A percentile compares a stretch with the other conserved stretches of the same genome.
Conservation (phyloP, 208 protist genomes). For the Trypanosoma conorhini region DNA sequence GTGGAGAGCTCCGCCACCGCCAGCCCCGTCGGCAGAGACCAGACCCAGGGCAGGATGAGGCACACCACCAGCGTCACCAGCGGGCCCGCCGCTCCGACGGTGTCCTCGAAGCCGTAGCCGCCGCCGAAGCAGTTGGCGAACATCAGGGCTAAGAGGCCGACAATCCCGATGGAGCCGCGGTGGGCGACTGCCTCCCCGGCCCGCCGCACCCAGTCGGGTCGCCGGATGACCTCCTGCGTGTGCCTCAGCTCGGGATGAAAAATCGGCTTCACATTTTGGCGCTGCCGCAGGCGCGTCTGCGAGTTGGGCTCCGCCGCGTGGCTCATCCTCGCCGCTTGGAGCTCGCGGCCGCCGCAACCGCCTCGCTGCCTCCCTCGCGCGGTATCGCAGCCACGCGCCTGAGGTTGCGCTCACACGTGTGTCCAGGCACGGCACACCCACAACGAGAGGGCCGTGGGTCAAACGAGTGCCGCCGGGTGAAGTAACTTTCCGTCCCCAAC, state of each 20-base stretch:
- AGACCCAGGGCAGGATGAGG: slow-evolving; percentile 75
- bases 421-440: too few relatives aligned
- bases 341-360: too few relatives aligned
- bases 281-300: slow-evolving; percentile 3
- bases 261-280: slow-evolving; percentile 38
- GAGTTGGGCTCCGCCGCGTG: slow-evolving; percentile 2
- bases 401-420: too few relatives aligned
- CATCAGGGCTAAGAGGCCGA: slow-evolving; percentile 74
- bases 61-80: slow-evolving; percentile 84
- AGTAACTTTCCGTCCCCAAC: slow-evolving; percentile 21
- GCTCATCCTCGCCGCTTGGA: background rate
- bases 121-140: slow-evolving; percentile 80
- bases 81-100: slow-evolving; percentile 69
- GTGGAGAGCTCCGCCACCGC: slow-evolving; percentile 83
- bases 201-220: slow-evolving; percentile 73
- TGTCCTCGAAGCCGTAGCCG: slow-evolving; percentile 87
- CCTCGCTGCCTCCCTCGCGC: too few relatives aligned
- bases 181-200: slow-evolving; percentile 73
- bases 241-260: slow-evolving; percentile 73
- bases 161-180: slow-evolving; percentile 61
- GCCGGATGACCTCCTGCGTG: slow-evolving; percentile 75
- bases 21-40: slow-evolving; percentile 76
- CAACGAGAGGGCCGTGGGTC: too few relatives aligned
- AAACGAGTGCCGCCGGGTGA: too few relatives aligned
- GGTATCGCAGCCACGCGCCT: too few relatives aligned